Percentiles rank a stretch among this genome's conserved stretches.
These are phyloP conservation scores for Pythium dissimile DNA, from an alignment of 352 stramenopile genomes.

Conservation along the genomic window DNA sequence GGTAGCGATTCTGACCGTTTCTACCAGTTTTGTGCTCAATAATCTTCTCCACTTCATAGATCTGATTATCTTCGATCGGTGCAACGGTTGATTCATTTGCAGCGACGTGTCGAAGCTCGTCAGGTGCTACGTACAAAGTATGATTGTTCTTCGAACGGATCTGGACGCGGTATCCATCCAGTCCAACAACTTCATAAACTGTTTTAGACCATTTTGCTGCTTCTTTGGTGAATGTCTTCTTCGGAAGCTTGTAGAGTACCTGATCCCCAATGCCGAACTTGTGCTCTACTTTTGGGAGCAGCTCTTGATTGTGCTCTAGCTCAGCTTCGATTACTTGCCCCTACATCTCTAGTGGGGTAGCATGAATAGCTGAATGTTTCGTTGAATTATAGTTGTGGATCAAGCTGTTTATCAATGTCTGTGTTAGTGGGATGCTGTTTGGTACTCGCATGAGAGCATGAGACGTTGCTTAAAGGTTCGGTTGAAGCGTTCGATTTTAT, in stretches of 20 bases:
- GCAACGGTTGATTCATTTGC: too few species aligned
- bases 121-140: conserved; percentile 22
- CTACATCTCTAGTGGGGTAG: conserved; percentile 25
- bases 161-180: conserved; percentile 23
- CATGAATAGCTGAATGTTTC: conserved; percentile 22
- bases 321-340: conserved; percentile 21
- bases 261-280: neutral
- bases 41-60: too few species aligned
- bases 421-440: conserved; percentile 14
- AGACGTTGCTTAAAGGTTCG: conserved; percentile 31
- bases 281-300: neutral
- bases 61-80: too few species aligned
- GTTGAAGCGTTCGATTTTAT: conserved; percentile 46
- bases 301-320: conserved; percentile 22
- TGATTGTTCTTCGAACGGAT: conserved; percentile 32
- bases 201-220: conserved; percentile 18
- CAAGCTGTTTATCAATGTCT: conserved; percentile 22
- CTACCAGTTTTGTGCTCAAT: too few species aligned
- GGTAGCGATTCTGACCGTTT: too few species aligned
- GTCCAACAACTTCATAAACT: conserved; percentile 15
- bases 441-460: too few species aligned
- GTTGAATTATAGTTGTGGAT: conserved; percentile 40
- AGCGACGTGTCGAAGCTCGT: too few species aligned
- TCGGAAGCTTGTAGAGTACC: neutral
- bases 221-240: conserved; percentile 25